These are phyloP conservation scores for Lathyrus oleraceus DNA, from an alignment of 306 rosid genomes.

Conservation along the genomic window DNA sequence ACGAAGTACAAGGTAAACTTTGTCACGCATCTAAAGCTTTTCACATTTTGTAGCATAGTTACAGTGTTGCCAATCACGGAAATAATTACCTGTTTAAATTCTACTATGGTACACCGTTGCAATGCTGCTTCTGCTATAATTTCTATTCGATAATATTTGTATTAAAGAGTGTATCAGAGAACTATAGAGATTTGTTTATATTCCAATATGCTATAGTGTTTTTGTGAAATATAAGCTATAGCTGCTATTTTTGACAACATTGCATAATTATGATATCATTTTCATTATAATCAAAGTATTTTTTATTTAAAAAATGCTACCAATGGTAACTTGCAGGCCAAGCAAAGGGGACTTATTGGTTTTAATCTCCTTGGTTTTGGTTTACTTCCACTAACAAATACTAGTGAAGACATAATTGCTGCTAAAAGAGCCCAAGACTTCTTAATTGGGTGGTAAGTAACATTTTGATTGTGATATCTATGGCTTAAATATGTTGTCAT, in stretches of 20 bases:
- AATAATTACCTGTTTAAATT: too few species aligned
- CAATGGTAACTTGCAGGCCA: conserved; percentile 39
- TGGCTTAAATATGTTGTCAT: too few species aligned
- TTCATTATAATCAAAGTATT: background rate
- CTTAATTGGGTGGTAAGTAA: conserved; percentile 48
- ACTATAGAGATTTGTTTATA: too few species aligned
- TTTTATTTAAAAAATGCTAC: background rate
- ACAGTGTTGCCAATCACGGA: too few species aligned
- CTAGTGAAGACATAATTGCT: conserved; percentile 46
- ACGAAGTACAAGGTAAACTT: conserved; percentile 42
- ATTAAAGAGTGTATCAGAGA: background rate
- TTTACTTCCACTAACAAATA: conserved; percentile 46
- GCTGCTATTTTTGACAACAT: background rate
- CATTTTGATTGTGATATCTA: background rate
- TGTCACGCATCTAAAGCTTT: background rate
- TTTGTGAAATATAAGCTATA: too few species aligned
- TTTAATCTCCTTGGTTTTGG: conserved; percentile 39
- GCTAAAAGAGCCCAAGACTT: conserved; percentile 52
- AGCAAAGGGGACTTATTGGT: conserved; percentile 62
- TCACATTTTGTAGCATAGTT: too few species aligned
- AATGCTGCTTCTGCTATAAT: too few species aligned
- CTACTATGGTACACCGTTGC: too few species aligned
- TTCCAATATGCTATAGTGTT: too few species aligned
- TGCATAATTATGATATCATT: background rate
- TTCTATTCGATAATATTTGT: background rate